phyloP scores from a whole-genome alignment of 2,329 filamentous ascomycete species.

The Fusarium floridanum region DNA sequence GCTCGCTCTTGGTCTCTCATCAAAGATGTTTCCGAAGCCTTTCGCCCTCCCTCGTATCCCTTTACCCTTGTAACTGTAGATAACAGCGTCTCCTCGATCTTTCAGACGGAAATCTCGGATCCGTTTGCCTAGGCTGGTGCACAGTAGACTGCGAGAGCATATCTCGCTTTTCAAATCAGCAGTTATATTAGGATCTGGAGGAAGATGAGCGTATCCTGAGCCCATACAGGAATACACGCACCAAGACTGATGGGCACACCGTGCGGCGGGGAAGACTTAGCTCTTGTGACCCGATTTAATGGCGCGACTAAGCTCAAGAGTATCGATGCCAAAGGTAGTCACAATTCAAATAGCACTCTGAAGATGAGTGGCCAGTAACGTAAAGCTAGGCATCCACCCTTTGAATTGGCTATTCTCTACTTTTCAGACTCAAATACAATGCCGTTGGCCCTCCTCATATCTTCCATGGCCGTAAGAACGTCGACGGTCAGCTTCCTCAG shows the following conservation, averaged over 20 bases:
- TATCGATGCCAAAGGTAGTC: background rate
- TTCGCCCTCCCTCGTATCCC: no score
- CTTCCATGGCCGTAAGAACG: conserved; percentile 28
- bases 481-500: conserved; percentile 21
- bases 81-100: no score
- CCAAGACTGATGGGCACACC: background rate
- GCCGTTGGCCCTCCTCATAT: conserved; percentile 24
- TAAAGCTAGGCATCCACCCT: background rate
- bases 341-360: background rate
- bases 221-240: no score
- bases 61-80: no score
- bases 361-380: background rate
- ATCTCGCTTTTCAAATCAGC: no score
- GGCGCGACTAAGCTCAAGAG: background rate
- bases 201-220: no score
- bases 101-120: no score
- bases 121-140: no score
- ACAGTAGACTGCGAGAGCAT: no score
- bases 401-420: background rate
- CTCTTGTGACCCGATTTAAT: background rate
- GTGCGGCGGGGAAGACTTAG: background rate
- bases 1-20: no score
- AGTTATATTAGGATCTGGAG: no score
- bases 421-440: conserved; percentile 30
- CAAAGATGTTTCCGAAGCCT: no score